phyloP scores from a whole-genome alignment of 306 rosid genomes.

The Sesbania bispinosa region DNA sequence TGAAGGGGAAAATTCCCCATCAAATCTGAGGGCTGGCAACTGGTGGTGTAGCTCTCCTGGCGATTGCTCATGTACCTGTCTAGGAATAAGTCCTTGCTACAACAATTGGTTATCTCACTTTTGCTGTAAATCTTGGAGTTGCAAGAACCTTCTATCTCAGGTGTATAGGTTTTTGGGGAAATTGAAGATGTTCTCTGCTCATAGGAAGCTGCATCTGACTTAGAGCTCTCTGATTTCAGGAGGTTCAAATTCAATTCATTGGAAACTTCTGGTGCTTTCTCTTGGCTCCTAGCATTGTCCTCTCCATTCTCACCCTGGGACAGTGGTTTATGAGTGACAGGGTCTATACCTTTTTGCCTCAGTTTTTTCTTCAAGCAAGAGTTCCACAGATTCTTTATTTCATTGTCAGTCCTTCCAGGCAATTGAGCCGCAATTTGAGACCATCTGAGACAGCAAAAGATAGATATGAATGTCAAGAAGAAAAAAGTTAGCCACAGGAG shows the following conservation, averaged over 20 bases:
- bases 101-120: slow-evolving; percentile 7
- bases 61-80: slow-evolving; percentile 37
- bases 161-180: slow-evolving; percentile 31
- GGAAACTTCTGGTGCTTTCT: slow-evolving; percentile 29
- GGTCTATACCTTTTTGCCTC: slow-evolving; percentile 82
- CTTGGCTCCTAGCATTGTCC: slow-evolving; percentile 36
- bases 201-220: slow-evolving; percentile 38
- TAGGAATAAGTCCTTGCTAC: slow-evolving; percentile 31
- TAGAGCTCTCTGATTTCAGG: slow-evolving; percentile 44
- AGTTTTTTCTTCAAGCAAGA: slow-evolving; percentile 86
- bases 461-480: neutral
- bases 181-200: slow-evolving; percentile 40
- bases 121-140: no score
- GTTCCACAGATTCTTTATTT: slow-evolving; percentile 91
- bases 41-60: no score
- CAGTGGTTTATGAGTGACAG: slow-evolving; percentile 71
- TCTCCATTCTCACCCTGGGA: slow-evolving; percentile 41
- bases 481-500: neutral
- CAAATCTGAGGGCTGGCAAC: slow-evolving; percentile 37
- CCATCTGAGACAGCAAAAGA: slow-evolving; percentile 54
- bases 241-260: slow-evolving; percentile 46
- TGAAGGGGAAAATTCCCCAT: slow-evolving; percentile 39
- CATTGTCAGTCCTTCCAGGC: slow-evolving; percentile 90
- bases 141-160: slow-evolving; percentile 39
- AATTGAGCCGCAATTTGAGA: slow-evolving; percentile 83